These are phyloP conservation scores for Ilyonectria destructans DNA, from an alignment of 2,329 filamentous ascomycete species.

Conservation along the genomic window DNA sequence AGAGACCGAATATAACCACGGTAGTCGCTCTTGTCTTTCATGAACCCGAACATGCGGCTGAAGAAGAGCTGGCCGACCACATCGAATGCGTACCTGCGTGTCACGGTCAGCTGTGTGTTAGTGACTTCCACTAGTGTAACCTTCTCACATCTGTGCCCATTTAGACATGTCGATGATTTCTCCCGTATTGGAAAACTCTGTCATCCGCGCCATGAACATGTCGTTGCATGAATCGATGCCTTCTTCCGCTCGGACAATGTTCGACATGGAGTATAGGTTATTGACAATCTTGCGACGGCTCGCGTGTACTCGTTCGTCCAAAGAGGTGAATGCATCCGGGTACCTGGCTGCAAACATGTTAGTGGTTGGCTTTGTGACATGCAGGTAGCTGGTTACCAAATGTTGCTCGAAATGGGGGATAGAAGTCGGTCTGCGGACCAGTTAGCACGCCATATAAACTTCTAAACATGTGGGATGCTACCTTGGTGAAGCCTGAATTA, in stretches of 20 bases:
- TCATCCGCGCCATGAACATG: conserved; percentile 13
- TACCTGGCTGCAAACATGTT: conserved; percentile 3
- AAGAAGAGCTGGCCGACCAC: conserved; percentile 30
- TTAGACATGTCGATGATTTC: conserved; percentile 10
- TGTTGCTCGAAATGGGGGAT: neutral
- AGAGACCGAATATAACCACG: conserved; percentile 22
- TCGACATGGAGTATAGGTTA: conserved; percentile 23
- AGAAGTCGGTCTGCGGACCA: conserved; percentile 11
- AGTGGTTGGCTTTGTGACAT: neutral
- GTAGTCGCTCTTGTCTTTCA: conserved; percentile 19
- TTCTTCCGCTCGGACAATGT: conserved; percentile 14
- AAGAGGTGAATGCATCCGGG: conserved; percentile 10
- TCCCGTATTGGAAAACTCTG: conserved; percentile 13
- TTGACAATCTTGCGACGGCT: conserved; percentile 18
- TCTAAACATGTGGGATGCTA: neutral
- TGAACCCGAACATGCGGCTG: conserved; percentile 26
- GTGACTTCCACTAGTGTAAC: too few relatives aligned
- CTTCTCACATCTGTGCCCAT: conserved; percentile 23
- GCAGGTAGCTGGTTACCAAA: neutral
- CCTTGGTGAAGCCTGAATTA: conserved; percentile 7
- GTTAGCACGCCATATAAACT: neutral
- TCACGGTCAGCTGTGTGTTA: neutral
- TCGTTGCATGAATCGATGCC: conserved; percentile 20
- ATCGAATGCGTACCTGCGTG: conserved; percentile 24
- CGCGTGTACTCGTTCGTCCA: conserved; percentile 14